Conservation (phyloP, 345 rosid genomes). For the Iberis pinnata region DNA sequence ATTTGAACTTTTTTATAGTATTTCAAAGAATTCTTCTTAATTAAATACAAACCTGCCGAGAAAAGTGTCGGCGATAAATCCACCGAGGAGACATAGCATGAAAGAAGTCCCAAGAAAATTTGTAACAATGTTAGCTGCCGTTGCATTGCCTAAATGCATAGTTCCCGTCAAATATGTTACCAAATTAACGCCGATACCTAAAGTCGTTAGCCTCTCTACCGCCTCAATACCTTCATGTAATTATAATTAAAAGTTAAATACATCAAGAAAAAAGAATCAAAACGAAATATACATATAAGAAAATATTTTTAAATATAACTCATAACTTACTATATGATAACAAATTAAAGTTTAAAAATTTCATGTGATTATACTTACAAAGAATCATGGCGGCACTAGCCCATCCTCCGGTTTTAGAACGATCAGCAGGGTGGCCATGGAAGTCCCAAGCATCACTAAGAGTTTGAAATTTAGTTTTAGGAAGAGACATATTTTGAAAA, state of each 20-base stretch:
- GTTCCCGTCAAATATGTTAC: slow-evolving; percentile 87
- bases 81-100: slow-evolving; percentile 92
- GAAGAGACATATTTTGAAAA: slow-evolving; percentile 42
- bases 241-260: too few species aligned
- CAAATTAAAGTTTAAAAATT: too few species aligned
- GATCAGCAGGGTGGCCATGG: slow-evolving; percentile 69
- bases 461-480: slow-evolving; percentile 41
- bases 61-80: slow-evolving; percentile 87
- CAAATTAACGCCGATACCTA: slow-evolving; percentile 85
- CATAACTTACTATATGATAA: too few species aligned
- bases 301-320: too few species aligned
- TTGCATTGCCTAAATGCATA: slow-evolving; percentile 87
- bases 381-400: slow-evolving; percentile 83
- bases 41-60: slow-evolving; percentile 65
- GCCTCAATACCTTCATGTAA: slow-evolving; percentile 52
- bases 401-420: slow-evolving; percentile 81
- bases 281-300: neutral
- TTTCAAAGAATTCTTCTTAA: too few species aligned
- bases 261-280: neutral
- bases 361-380: slow-evolving; percentile 35
- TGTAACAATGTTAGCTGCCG: slow-evolving; percentile 79
- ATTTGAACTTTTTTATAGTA: too few species aligned
- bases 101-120: slow-evolving; percentile 93
- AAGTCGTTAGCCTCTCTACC: slow-evolving; percentile 81
- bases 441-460: slow-evolving; percentile 88